phyloP scores from a whole-genome alignment of 352 stramenopile species.

The Peronospora destructor region DNA sequence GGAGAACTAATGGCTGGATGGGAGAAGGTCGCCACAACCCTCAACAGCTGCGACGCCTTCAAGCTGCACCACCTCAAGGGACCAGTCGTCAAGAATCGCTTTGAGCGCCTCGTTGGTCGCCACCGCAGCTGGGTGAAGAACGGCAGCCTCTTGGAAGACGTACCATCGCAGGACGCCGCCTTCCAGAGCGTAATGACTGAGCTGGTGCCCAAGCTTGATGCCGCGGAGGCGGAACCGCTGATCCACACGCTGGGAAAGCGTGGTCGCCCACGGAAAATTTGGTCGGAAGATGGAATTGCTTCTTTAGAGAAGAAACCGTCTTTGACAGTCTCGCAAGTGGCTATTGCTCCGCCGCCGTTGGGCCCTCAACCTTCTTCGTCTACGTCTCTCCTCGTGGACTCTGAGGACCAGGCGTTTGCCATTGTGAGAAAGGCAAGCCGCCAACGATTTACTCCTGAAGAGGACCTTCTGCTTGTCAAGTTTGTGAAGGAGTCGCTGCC shows the following conservation, averaged over 20 bases:
- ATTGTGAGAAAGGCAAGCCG: conserved; percentile 12
- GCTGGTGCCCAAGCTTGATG: conserved; percentile 27
- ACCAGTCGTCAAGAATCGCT: conserved; percentile 34
- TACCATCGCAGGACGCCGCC: conserved; percentile 17
- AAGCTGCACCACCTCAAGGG: conserved; percentile 36
- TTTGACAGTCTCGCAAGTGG: conserved; percentile 3
- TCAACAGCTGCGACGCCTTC: conserved; percentile 30
- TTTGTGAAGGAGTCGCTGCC: conserved; percentile 26
- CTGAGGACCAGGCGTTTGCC: conserved; percentile 19
- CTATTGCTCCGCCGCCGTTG: conserved; percentile 19
- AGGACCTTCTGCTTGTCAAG: conserved; percentile 27
- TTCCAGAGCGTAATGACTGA: conserved; percentile 29
- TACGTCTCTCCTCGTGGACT: conserved; percentile 20
- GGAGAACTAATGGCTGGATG: conserved; percentile 27
- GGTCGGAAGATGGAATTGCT: neutral
- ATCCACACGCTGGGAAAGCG: conserved; percentile 23
- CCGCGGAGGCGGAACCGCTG: conserved; percentile 19
- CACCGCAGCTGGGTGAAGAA: conserved; percentile 25
- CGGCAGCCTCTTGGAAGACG: conserved; percentile 15
- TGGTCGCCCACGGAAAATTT: conserved; percentile 26
- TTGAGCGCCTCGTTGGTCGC: conserved; percentile 26
- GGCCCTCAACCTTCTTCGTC: conserved; percentile 16
- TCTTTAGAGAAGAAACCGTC: conserved; percentile 11
- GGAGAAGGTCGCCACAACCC: conserved; percentile 30
- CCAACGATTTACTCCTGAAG: conserved; percentile 27